Conservation (phyloP, 2,329 filamentous ascomycete species). For the Aureobasidium sp. region DNA sequence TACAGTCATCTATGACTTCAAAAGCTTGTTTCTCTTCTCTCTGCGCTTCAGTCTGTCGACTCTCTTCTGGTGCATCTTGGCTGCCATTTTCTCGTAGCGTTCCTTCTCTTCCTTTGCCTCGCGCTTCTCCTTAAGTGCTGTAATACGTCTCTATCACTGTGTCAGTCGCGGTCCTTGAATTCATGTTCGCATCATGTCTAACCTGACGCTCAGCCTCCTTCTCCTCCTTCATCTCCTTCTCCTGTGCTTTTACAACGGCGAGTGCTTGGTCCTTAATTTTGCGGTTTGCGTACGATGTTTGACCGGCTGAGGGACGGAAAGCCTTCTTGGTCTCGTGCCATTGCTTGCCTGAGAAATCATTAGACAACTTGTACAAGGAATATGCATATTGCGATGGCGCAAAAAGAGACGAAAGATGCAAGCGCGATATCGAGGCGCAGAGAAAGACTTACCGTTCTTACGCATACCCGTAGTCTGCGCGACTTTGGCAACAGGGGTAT, state of each 20-base stretch:
- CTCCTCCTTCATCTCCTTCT: constrained; percentile 96
- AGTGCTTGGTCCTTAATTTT: constrained; percentile 73
- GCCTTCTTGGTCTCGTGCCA: constrained; percentile 89
- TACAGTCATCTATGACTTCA: constrained; percentile 47
- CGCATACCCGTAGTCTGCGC: constrained; percentile 66
- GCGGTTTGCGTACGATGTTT: constrained; percentile 83
- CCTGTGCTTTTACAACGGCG: constrained; percentile 87
- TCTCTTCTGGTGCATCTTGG: constrained; percentile 98
- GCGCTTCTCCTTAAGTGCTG: constrained; percentile 85
- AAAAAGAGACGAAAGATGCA: background rate
- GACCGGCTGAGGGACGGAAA: constrained; percentile 83
- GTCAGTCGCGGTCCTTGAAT: constrained; percentile 23
- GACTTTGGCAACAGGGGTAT: constrained; percentile 39
- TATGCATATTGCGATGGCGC: background rate
- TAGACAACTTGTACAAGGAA: background rate
- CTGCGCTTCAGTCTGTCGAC: constrained; percentile 93
- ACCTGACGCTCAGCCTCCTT: constrained; percentile 92
- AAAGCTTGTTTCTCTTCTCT: constrained; percentile 94
- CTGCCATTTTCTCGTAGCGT: constrained; percentile 92
- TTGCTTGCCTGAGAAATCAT: constrained; percentile 78
- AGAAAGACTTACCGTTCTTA: constrained; percentile 74
- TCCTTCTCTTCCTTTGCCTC: constrained; percentile 94
- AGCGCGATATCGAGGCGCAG: background rate
- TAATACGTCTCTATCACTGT: constrained; percentile 70
- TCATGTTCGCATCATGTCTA: constrained; percentile 31